Evolutionary conservation across 192 early-diverging fungal genomes (phyloP).

Genomic region (Coemansia sp.): DNA sequence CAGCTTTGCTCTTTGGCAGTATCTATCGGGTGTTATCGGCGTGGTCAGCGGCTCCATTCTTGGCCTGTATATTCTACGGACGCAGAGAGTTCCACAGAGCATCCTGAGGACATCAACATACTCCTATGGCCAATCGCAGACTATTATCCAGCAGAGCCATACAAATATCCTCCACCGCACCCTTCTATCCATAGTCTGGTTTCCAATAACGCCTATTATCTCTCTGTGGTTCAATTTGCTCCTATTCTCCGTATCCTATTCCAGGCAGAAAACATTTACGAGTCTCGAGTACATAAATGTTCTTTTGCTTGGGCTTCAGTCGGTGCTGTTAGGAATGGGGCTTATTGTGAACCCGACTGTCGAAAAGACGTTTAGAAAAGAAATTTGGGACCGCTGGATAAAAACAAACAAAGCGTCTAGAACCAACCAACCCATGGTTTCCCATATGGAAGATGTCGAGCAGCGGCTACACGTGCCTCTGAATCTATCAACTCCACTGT

Average conservation of each 20-base stretch:
- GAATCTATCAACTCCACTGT: neutral
- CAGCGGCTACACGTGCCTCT: neutral
- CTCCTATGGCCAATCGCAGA: constrained; percentile 11
- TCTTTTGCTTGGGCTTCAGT: constrained; percentile 31
- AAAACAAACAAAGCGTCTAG: neutral
- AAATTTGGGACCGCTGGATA: neutral
- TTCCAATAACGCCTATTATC: constrained; percentile 38
- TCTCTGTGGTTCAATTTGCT: constrained; percentile 43
- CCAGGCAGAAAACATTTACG: constrained; percentile 17
- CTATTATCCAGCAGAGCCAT: neutral
- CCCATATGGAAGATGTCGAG: neutral
- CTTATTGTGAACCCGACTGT: constrained; percentile 37
- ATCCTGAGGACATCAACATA: constrained; percentile 3
- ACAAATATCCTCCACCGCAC: constrained; percentile 26
- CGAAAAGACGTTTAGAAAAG: constrained; percentile 2
- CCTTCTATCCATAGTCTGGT: constrained; percentile 35
- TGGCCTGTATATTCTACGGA: constrained; percentile 17
- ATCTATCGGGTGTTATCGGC: constrained; percentile 32
- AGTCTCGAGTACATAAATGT: constrained; percentile 31
- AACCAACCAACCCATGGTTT: neutral
- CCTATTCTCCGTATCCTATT: constrained; percentile 23
- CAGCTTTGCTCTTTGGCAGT: constrained; percentile 22
- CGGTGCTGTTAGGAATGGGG: constrained; percentile 30
- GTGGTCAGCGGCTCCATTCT: constrained; percentile 19
- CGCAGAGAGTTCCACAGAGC: constrained; percentile 13